Percentiles rank a stretch among this genome's conserved stretches.
Conservation (phyloP, 1,139 yeast species). For the Taiozyma sp. region DNA sequence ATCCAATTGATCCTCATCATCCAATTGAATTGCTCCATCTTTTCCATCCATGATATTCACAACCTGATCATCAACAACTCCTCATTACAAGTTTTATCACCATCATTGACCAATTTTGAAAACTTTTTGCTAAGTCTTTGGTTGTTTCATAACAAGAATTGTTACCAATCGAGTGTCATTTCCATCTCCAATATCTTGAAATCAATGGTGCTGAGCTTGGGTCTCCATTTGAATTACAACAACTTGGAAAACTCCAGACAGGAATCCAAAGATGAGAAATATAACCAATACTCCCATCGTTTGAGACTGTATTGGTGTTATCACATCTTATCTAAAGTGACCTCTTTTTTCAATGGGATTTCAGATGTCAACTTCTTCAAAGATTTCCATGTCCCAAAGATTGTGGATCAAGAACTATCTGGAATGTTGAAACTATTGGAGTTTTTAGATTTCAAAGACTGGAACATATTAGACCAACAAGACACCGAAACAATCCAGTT, state of each 20-base stretch:
- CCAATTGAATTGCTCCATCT: conserved; percentile 28
- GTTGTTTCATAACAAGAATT: conserved; percentile 23
- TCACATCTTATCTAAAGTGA: conserved; percentile 34
- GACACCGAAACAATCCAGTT: conserved; percentile 7
- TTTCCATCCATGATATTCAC: conserved; percentile 23
- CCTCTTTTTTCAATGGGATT: conserved; percentile 20
- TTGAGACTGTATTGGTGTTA: conserved; percentile 59
- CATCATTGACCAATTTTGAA: conserved; percentile 15
- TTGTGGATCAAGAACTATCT: neutral
- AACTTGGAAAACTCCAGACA: conserved; percentile 23
- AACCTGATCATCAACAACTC: conserved; percentile 13
- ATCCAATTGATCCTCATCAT: conserved; percentile 33
- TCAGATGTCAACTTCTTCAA: conserved; percentile 21
- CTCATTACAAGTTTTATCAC: conserved; percentile 6
- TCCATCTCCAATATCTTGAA: conserved; percentile 27
- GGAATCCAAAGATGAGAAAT: conserved; percentile 26
- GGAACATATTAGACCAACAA: conserved; percentile 11
- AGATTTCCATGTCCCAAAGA: conserved; percentile 20
- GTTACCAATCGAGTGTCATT: conserved; percentile 21
- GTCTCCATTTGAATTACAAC: conserved; percentile 21
- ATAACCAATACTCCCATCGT: conserved; percentile 30
- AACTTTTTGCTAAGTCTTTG: conserved; percentile 17
- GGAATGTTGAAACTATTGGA: conserved; percentile 17
- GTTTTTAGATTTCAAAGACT: conserved; percentile 11
- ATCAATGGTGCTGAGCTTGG: conserved; percentile 19